Base-by-base conservation (phyloP, 768 basidiomycete species). In the Plicaturopsis crispa region DNA sequence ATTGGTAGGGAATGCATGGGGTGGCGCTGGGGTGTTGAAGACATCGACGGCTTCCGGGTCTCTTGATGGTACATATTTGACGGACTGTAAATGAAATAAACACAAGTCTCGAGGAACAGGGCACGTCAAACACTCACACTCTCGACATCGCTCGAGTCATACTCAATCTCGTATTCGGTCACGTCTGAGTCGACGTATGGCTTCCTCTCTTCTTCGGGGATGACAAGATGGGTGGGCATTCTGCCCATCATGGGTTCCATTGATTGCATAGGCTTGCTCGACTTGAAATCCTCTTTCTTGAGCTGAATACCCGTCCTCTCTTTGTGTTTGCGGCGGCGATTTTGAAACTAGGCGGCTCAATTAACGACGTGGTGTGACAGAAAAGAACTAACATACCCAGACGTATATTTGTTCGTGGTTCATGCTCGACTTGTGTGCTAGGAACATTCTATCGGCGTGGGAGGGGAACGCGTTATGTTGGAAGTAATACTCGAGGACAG, bases 371-470 rank as follows among this genome's bases (percentile, higher is more conserved):
- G 21, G 31, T 21, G 16, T 14, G 18, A 26, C 6, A n/a, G n/a
- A n/a, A n/a, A n/a, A n/a, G n/a, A n/a, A n/a, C n/a, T n/a, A 1
- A 33, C 62, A 1, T 43, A 75, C 73, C 75, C 75, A 78, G 36
- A 75, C 69, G 48, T 72, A 69, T 4, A 78, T 73, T 41, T 78
- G 74, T 1, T 66, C 44, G 0, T 48, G 49, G 0, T 63, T 50
- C 72, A 76, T 75, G 22, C 49, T 46, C 0, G 69, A 62, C 33
- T 69, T 68, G n/a, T 53, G 40, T 0, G 75, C 75, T 0, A 78
- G 51, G 0, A 56, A 36, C 0, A 26, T 35, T 0, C 65, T 64
- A 36, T 78, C 73, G 0, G 54, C 51, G 0, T 53, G 51, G 0
- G 66, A 64, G 0, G 75, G 75, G 22, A 70, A 75, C 0, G 69